Evolutionary conservation across 768 basidiomycete genomes (phyloP).

Genomic region (Rhodotorula taiwanensis): DNA sequence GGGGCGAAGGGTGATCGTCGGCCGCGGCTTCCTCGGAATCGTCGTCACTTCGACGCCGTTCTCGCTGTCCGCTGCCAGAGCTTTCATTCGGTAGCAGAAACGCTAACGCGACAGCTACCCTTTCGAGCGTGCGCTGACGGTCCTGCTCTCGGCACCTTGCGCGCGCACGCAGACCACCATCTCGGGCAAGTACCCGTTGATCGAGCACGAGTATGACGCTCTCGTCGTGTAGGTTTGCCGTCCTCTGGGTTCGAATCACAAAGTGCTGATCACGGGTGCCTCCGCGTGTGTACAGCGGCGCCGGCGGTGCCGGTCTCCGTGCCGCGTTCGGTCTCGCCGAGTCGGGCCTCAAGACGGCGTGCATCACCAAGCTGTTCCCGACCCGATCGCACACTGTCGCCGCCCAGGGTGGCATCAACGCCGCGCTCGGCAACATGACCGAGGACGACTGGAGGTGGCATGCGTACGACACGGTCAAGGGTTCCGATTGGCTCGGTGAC

Average conservation of each 20-base stretch:
- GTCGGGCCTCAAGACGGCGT: slow-evolving; percentile 96
- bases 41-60: no score
- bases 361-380: slow-evolving; percentile 98
- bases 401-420: slow-evolving; percentile 96
- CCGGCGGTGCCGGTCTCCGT: slow-evolving; percentile 94
- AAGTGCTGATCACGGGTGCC: no score
- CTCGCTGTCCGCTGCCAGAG: no score
- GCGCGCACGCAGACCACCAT: slow-evolving; percentile 28
- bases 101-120: no score
- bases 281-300: slow-evolving; percentile 59
- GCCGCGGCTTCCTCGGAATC: no score
- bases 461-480: slow-evolving; percentile 63
- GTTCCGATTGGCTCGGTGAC: slow-evolving; percentile 99
- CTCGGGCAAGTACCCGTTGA: slow-evolving; percentile 79
- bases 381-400: slow-evolving; percentile 98
- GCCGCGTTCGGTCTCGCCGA: slow-evolving; percentile 98
- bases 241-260: no score
- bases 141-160: no score
- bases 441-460: slow-evolving; percentile 75
- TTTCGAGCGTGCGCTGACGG: no score
- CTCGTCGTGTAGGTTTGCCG: slow-evolving; percentile 68
- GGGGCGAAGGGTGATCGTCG: not conserved
- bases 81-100: no score
- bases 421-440: slow-evolving; percentile 81
- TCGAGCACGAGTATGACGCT: slow-evolving; percentile 98